Evolutionary conservation across 2,329 filamentous ascomycete genomes (phyloP), one percentile per base, ranked within the genome.

Genomic region (Zarea fungicola): DNA sequence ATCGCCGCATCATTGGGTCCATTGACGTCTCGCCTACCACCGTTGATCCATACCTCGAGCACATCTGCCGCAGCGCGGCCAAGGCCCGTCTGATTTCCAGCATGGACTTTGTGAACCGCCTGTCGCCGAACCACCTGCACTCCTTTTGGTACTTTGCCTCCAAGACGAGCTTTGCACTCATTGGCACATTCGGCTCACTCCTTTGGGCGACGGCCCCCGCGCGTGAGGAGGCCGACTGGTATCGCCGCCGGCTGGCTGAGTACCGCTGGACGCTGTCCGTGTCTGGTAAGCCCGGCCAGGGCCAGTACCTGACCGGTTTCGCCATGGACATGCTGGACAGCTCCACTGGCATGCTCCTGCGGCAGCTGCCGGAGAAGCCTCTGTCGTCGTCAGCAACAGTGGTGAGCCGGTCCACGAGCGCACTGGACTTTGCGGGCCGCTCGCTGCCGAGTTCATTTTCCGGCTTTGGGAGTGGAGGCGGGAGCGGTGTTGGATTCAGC

Each of bases 51-150:
- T 95, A 96, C 59, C 82, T 95, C 42, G 80, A 90, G 48, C 89
- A 95, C 66, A 96, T 96, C 58, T 96, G 91, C 67, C 89, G 92
- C 46, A 91, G 85, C 50, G 92, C 92, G 4, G 92, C 92, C 46
- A 96, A 96, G 66, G 95, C 92, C 0, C 85, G 92, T 6, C 78
- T 97, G 28, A 96, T 96, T 62, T 95, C 88, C 19, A 90, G 91
- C 55, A 95, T 97, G 87, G 92, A 97, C 65, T 96, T 96, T 67
- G 90, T 96, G 59, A 96, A 96, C 68, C 85, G 92, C 1, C 79
- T 97, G 26, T 89, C 87, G 37, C 89, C 89, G 1, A 81, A 84
- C 29, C 91, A 97, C 60, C 77, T 96, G 25, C 83, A 85, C n/a
- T 81, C 89, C 0, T 96, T 96, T 69, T 97, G 92, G 92, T 91